Conservation (phyloP, 805 yeast species). For the Diddensiella caesifluorescens region DNA sequence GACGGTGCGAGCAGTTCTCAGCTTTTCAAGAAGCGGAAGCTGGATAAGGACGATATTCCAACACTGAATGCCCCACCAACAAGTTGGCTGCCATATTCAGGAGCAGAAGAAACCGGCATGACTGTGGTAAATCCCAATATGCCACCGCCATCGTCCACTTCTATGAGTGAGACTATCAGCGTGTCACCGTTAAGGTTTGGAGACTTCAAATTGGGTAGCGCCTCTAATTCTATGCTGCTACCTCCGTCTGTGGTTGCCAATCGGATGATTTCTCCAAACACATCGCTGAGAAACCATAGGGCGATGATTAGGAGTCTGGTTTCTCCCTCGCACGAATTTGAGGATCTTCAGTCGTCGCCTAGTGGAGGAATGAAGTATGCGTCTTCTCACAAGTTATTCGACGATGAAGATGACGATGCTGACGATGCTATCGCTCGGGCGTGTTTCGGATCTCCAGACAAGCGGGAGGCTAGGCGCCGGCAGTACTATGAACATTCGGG, state of each 20-base stretch:
- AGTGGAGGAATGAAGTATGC: slow-evolving; percentile 5
- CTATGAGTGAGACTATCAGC: neutral
- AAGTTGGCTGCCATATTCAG: slow-evolving; percentile 9
- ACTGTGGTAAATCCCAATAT: neutral
- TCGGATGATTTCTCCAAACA: slow-evolving; percentile 21
- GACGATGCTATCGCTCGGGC: slow-evolving; percentile 33
- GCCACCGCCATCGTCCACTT: slow-evolving; percentile 1
- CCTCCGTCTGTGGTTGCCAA: slow-evolving; percentile 10
- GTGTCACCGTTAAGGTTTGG: slow-evolving; percentile 6
- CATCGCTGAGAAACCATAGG: slow-evolving; percentile 27
- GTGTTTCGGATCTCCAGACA: slow-evolving; percentile 36
- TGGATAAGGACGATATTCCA: slow-evolving; percentile 17
- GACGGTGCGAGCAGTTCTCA: slow-evolving; percentile 5
- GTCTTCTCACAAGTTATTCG: slow-evolving; percentile 2
- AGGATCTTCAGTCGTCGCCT: slow-evolving; percentile 31
- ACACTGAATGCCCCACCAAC: slow-evolving; percentile 13
- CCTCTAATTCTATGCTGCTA: slow-evolving; percentile 5
- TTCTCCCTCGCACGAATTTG: slow-evolving; percentile 30
- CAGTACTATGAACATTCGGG: slow-evolving; percentile 28
- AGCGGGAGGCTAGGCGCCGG: slow-evolving; percentile 26
- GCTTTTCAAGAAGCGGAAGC: neutral
- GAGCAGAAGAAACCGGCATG: slow-evolving; percentile 6
- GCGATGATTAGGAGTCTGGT: slow-evolving; percentile 24
- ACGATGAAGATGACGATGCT: slow-evolving; percentile 24
- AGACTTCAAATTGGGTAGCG: neutral